Conservation (phyloP, 2,329 filamentous ascomycete species). For the Fusarium albosuccineum region DNA sequence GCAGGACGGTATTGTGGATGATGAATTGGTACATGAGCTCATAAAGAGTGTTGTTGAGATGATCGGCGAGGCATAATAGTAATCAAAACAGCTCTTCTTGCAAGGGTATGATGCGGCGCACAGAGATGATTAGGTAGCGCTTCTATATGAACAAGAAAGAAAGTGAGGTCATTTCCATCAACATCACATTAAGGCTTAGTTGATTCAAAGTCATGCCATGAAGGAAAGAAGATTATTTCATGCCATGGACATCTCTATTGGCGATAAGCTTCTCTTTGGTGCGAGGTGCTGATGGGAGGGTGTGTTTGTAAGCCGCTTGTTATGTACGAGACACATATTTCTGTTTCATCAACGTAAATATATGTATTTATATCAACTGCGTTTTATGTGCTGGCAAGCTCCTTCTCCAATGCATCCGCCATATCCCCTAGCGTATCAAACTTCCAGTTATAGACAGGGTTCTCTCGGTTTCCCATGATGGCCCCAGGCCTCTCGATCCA, state of each 20-base stretch:
- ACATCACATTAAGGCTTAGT: no score
- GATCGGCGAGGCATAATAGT: not conserved
- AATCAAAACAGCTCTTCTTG: not conserved
- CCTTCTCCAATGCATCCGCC: constrained; percentile 59
- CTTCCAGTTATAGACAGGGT: constrained; percentile 65
- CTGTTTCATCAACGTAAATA: no score
- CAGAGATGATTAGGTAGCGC: no score
- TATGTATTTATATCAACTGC: not conserved
- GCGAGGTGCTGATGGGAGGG: no score
- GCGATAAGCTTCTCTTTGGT: no score
- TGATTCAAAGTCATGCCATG: no score
- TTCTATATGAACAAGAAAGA: no score
- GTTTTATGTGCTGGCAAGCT: constrained; percentile 20
- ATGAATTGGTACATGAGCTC: not conserved
- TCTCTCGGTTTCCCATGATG: constrained; percentile 57
- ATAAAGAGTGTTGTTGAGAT: not conserved
- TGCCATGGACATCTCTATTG: no score
- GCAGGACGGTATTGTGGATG: not conserved
- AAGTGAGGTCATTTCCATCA: no score
- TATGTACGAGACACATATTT: no score
- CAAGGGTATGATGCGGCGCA: not conserved
- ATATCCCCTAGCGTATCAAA: constrained; percentile 71
- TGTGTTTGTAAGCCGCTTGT: no score
- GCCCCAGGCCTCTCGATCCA: constrained; percentile 70
- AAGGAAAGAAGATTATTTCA: no score